These are phyloP conservation scores for Didymella segeticola DNA, from an alignment of 2,329 filamentous ascomycete genomes.

Conservation along the genomic window DNA sequence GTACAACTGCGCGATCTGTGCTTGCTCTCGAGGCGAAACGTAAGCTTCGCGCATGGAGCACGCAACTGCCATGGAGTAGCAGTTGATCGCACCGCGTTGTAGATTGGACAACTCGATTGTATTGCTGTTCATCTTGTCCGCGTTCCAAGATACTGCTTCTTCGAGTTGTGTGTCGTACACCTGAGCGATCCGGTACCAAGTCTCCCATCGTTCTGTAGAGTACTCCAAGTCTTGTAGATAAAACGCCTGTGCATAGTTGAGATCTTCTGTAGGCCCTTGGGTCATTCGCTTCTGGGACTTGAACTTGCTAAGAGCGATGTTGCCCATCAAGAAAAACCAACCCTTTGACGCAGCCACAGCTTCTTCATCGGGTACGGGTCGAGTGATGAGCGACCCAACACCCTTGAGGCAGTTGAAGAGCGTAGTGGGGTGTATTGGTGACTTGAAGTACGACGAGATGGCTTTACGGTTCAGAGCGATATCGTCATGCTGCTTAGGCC, in stretches of 20 bases:
- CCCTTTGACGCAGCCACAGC: conserved; percentile 75
- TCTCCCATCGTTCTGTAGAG: conserved; percentile 82
- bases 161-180: conserved; percentile 88
- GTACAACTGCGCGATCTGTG: conserved; percentile 69
- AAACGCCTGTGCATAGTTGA: conserved; percentile 81
- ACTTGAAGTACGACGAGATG: conserved; percentile 80
- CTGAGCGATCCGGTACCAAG: conserved; percentile 87
- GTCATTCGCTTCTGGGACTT: conserved; percentile 77
- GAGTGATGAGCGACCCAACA: conserved; percentile 59
- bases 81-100: conserved; percentile 83
- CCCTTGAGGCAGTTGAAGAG: conserved; percentile 84
- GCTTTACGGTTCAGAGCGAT: conserved; percentile 88
- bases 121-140: conserved; percentile 89
- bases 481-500: conserved; percentile 76
- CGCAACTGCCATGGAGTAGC: conserved; percentile 72
- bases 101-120: conserved; percentile 75
- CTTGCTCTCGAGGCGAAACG: conserved; percentile 53
- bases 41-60: conserved; percentile 62
- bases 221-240: conserved; percentile 84
- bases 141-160: conserved; percentile 85
- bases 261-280: conserved; percentile 80
- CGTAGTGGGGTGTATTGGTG: conserved; percentile 79
- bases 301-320: conserved; percentile 89
- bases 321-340: conserved; percentile 91
- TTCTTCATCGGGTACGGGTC: conserved; percentile 67